Conservation (phyloP, 805 yeast species). For the Candida insectalens region DNA sequence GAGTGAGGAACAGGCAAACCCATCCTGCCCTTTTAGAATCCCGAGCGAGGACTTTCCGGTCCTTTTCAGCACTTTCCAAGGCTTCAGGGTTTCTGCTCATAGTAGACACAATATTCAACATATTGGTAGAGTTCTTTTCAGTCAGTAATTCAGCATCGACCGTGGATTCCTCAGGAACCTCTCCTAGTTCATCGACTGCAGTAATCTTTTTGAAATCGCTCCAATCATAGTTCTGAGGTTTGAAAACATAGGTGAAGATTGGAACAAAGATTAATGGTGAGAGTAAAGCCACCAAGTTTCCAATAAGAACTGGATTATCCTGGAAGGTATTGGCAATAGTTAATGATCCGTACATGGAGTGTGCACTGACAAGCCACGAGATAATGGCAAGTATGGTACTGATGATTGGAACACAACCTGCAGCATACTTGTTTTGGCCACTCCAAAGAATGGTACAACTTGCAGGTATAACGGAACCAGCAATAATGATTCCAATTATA, state of each 20-base stretch:
- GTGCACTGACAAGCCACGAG: conserved; percentile 52
- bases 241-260: conserved; percentile 50
- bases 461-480: conserved; percentile 78
- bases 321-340: conserved; percentile 54
- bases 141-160: conserved; percentile 21
- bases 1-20: conserved; percentile 50
- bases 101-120: conserved; percentile 14
- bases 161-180: conserved; percentile 31
- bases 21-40: conserved; percentile 55
- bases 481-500: conserved; percentile 82
- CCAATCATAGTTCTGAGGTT: conserved; percentile 72
- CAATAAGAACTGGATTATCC: conserved; percentile 84
- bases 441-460: conserved; percentile 54
- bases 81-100: conserved; percentile 11
- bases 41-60: conserved; percentile 38
- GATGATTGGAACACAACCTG: conserved; percentile 63
- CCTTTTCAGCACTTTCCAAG: conserved; percentile 28
- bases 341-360: conserved; percentile 30
- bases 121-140: conserved; percentile 14
- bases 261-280: conserved; percentile 65
- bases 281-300: conserved; percentile 74
- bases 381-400: conserved; percentile 69
- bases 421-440: conserved; percentile 61
- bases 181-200: conserved; percentile 66
- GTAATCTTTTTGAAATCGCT: conserved; percentile 46